phyloP scores from a whole-genome alignment of 2,329 filamentous ascomycete species.

The Epichloe scottii region DNA sequence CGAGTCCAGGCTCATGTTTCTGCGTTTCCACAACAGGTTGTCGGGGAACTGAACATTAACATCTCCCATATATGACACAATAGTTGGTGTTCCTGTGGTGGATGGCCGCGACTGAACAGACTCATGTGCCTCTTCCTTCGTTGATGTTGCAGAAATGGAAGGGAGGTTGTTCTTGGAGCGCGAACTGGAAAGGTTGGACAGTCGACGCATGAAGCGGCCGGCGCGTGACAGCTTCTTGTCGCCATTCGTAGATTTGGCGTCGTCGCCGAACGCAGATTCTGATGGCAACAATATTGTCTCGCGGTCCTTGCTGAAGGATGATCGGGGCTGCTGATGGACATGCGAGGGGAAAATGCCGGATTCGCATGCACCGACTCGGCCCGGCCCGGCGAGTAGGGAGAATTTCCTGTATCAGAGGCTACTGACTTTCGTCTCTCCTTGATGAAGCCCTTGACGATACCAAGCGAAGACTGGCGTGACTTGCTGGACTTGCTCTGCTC shows the following conservation, averaged over 20 bases:
- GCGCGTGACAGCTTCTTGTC: slow-evolving; percentile 40
- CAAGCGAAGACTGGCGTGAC: slow-evolving; percentile 44
- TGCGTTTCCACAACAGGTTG: slow-evolving; percentile 89
- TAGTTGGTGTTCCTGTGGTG: slow-evolving; percentile 22
- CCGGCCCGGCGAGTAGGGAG: slow-evolving; percentile 32
- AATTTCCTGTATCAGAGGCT: slow-evolving; percentile 22
- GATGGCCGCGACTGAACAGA: slow-evolving; percentile 13
- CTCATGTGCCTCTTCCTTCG: slow-evolving; percentile 30
- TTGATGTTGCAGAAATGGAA: slow-evolving; percentile 35
- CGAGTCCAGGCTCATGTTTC: slow-evolving; percentile 74
- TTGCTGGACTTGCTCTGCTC: slow-evolving; percentile 24
- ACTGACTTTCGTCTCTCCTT: slow-evolving; percentile 44
- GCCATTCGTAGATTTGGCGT: slow-evolving; percentile 26
- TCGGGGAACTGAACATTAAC: slow-evolving; percentile 97
- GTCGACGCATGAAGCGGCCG: slow-evolving; percentile 44
- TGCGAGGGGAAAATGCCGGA: slow-evolving; percentile 37
- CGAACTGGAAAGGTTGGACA: slow-evolving; percentile 40
- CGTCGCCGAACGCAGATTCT: slow-evolving; percentile 33
- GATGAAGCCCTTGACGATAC: slow-evolving; percentile 47
- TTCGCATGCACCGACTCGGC: slow-evolving; percentile 34
- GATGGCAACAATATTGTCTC: slow-evolving; percentile 28
- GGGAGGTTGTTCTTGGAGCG: slow-evolving; percentile 32
- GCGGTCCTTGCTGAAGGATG: slow-evolving; percentile 35
- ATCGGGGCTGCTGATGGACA: slow-evolving; percentile 53
- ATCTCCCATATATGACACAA: slow-evolving; percentile 65